Conservation (phyloP, 768 basidiomycete species). For the Chalciporus chontae region DNA sequence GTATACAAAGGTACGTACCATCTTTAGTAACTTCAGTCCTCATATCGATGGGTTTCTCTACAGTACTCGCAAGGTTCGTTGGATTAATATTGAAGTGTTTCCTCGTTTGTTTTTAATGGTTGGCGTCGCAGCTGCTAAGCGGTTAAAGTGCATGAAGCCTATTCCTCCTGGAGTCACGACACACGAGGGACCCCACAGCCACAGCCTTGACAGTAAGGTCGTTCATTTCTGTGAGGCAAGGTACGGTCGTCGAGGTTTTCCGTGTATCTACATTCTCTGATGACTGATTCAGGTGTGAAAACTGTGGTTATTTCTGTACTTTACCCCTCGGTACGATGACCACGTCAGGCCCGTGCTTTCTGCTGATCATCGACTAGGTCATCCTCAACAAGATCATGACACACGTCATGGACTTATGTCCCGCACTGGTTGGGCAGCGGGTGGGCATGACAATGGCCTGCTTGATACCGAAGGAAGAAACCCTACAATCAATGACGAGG, state of each 20-base stretch:
- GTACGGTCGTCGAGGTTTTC: too few relatives aligned
- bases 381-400: slow-evolving; percentile 58
- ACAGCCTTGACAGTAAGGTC: slow-evolving; percentile 35
- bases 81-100: neutral
- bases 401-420: slow-evolving; percentile 66
- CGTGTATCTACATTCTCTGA: neutral
- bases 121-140: slow-evolving; percentile 36
- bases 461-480: slow-evolving; percentile 54
- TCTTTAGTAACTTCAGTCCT: neutral
- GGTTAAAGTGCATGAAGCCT: slow-evolving; percentile 41
- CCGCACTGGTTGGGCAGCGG: slow-evolving; percentile 51
- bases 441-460: slow-evolving; percentile 45
- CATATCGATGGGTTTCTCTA: too few relatives aligned
- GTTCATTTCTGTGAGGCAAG: slow-evolving; percentile 48
- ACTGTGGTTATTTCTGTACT: slow-evolving; percentile 58
- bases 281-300: slow-evolving; percentile 38
- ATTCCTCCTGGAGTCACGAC: slow-evolving; percentile 37
- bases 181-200: slow-evolving; percentile 43
- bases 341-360: neutral
- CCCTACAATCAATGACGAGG: slow-evolving; percentile 51
- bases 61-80: slow-evolving; percentile 48
- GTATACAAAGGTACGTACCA: too few relatives aligned
- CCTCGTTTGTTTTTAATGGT: neutral
- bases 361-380: slow-evolving; percentile 34
- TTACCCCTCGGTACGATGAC: slow-evolving; percentile 46